Base-by-base conservation (phyloP, 2,329 filamentous ascomycete species). In the Tricladium varicosporioides region DNA sequence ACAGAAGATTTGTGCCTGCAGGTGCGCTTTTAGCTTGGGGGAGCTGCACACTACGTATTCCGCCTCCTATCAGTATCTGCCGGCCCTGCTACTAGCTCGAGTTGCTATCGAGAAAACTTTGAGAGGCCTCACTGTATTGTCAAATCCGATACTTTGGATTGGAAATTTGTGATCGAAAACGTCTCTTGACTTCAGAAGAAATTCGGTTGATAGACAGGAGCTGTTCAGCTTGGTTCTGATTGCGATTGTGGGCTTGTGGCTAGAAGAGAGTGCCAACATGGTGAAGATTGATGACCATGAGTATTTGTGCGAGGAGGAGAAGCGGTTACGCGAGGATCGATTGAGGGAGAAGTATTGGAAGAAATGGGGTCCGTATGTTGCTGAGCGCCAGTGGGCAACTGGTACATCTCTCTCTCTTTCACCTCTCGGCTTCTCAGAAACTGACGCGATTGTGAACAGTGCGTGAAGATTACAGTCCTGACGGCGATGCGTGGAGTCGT, bases 401-500 rank as follows among this genome's bases (percentile, higher is more conserved):
- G 92, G 90, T 89, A 83, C 45, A 15, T 45, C 42, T 19, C 54
- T 42, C 54, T 42, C 11, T 49, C 18, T 48, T 32, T 15, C 8
- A 51, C 11, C n/a, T 22, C 31, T 2, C 33, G 14, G 36, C n/a
- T 5, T 27, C 31, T 16, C n/a, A 16, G 13, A 14, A 51, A n/a
- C 53, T 60, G 44, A 62, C 55, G 32, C 72, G 52, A 59, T 4
- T 22, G 9, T 22, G 8, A 59, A 66, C 73, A 88, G 91, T 96
- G 60, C 84, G 92, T 70, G 92, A 96, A 80, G 93, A 97, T 76
- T 97, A 97, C 75, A 84, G 78, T 70, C 87, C 86, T 54, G 88
- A 92, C 72, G 93, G 93, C 68, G 91, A 97, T 78, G 93, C 93
- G 50, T 97, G 93, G 93, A 95, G 90, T 71, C 90, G 91, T 94